Base-by-base conservation (phyloP, 2,329 filamentous ascomycete genomes). In the Phyllosticta citrichinensis region DNA sequence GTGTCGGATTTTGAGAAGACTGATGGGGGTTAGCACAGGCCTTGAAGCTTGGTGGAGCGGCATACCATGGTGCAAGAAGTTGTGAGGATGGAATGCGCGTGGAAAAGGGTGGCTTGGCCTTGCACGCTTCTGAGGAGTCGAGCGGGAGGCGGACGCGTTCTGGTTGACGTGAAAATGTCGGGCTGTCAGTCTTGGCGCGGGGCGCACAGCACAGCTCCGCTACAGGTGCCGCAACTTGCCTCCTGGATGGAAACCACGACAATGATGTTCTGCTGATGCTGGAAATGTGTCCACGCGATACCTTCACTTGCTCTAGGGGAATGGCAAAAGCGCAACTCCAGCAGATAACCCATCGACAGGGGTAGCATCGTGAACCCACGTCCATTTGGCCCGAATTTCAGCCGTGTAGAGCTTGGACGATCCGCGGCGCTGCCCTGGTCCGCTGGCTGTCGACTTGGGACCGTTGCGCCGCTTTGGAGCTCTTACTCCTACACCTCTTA, bases 1-100 rank as follows among this genome's bases (percentile, higher is more conserved):
- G 93, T 65, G 91, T 96, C 71, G 93, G 92, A 79, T 91, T 94
- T 64, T 75, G 70, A 66, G 73, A 74, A 61, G 74, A 73, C 73
- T 76, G 54, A 14, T 47, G 40, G 54, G 52, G 30, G 60, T 62
- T 35, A 62, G 61, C 17, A 25, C 30, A 14, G 33, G 52, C 17
- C 19, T 17, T 17, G 35, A n/a, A 57, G 11, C 33, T 9, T 24
- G 56, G 4, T 20, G 24, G 55, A 22, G 9, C 6, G 2, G 27
- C 57, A 24, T 56, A 62, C 61, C 61, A 62, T 62, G 56, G 56
- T 59, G 56, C 40, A 33, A 50, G 55, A 27, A 27, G 53, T 60
- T 47, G 40, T 47, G 40, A 47, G 40, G 40, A 47, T 47, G 40
- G 40, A 19, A 47, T 47, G 40, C 40, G 40, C 40, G 40, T 14